Percentiles rank a stretch among this genome's conserved stretches.
Conservation (phyloP, 148 eudicot genomes). For the Oxyria digyna region DNA sequence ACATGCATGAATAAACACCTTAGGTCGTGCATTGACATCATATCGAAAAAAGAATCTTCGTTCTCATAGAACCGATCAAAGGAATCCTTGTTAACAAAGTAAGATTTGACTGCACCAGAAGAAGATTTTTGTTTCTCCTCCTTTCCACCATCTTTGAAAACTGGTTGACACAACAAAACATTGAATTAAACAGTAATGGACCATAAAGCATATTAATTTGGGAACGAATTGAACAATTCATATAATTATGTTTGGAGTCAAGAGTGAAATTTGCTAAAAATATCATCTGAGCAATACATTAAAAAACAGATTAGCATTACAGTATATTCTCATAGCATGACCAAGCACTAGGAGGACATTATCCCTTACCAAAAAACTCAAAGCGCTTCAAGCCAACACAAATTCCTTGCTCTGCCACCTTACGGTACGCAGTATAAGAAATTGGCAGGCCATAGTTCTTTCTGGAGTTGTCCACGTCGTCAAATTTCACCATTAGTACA, state of each 20-base stretch:
- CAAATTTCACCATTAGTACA: slow-evolving; percentile 50
- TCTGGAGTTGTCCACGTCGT: slow-evolving; percentile 4
- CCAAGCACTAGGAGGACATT: not conserved
- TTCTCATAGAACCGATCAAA: slow-evolving; percentile 19
- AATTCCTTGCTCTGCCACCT: slow-evolving; percentile 44
- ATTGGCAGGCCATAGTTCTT: slow-evolving; percentile 9
- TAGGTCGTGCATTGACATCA: slow-evolving; percentile 28
- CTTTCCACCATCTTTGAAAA: slow-evolving; percentile 70
- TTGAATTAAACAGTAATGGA: not conserved
- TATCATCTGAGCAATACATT: too few species aligned
- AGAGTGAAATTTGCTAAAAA: not conserved
- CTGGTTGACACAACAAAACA: slow-evolving; percentile 27
- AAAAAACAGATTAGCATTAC: not conserved
- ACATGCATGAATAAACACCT: slow-evolving; percentile 72
- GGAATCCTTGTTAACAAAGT: slow-evolving; percentile 41
- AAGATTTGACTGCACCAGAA: slow-evolving; percentile 39
- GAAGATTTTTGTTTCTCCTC: slow-evolving; percentile 29
- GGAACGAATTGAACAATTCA: not conserved
- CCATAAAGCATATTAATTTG: not conserved
- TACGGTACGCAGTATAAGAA: slow-evolving; percentile 17
- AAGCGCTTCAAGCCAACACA: slow-evolving; percentile 41
- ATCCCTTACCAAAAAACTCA: slow-evolving; percentile 51
- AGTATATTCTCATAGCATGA: not conserved
- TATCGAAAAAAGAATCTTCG: slow-evolving; percentile 14
- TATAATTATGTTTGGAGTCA: not conserved